phyloP scores from a whole-genome alignment of 352 stramenopile genomes.

The Globisporangium polare region DNA sequence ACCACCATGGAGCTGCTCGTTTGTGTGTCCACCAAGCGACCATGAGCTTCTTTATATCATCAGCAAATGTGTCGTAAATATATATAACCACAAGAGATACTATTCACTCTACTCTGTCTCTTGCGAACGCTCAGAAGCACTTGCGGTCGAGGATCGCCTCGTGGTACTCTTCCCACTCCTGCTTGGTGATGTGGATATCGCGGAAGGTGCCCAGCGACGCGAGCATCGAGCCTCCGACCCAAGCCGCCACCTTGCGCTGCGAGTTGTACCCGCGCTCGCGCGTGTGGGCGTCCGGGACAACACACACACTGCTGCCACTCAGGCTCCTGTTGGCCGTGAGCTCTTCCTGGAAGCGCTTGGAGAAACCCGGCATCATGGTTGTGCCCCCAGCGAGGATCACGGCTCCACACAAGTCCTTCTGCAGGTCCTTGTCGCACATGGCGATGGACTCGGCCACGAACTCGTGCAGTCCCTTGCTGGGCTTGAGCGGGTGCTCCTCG shows the following conservation, averaged over 20 bases:
- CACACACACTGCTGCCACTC: conserved; percentile 25
- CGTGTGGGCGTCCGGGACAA: conserved; percentile 77
- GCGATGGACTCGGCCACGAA: conserved; percentile 71
- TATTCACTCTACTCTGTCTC: too few species aligned
- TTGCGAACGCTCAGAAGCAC: conserved; percentile 46
- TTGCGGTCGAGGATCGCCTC: conserved; percentile 82
- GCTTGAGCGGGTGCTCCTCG: conserved; percentile 87
- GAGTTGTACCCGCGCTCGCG: conserved; percentile 86
- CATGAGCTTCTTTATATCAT: not conserved
- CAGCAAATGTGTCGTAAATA: not conserved
- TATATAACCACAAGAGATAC: not conserved
- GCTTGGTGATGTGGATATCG: conserved; percentile 84
- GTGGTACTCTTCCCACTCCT: conserved; percentile 90
- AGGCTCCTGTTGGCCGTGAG: conserved; percentile 27
- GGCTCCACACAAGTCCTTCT: conserved; percentile 65
- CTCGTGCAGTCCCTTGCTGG: conserved; percentile 81
- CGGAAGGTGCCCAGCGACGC: conserved; percentile 85
- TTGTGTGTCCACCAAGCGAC: not conserved
- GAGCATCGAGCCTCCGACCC: conserved; percentile 90
- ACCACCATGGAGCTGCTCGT: too few species aligned
- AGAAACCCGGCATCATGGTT: conserved; percentile 80
- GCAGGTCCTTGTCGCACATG: conserved; percentile 85
- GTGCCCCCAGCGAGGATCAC: conserved; percentile 83
- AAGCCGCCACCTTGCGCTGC: conserved; percentile 81
- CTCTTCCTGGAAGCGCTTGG: conserved; percentile 78